Conservation (phyloP, 2,329 filamentous ascomycete genomes). For the Fusarium sp. region DNA sequence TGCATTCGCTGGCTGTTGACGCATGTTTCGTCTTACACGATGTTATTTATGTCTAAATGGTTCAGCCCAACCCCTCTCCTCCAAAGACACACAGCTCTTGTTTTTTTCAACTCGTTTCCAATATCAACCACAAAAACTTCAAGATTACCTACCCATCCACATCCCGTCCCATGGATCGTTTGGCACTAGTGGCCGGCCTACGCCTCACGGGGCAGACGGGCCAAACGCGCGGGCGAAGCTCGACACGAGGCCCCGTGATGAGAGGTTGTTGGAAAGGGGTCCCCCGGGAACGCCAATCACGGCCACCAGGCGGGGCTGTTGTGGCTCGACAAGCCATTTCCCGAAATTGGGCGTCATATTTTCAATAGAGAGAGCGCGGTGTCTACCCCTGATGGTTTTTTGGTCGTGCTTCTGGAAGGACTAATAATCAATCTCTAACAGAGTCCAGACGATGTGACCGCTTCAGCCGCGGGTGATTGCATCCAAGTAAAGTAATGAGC, state of each 20-base stretch:
- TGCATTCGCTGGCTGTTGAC: neutral
- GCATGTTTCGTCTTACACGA: neutral
- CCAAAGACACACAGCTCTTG: neutral
- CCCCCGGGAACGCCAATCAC: slow-evolving; percentile 31
- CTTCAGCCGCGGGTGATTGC: neutral
- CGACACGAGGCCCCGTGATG: slow-evolving; percentile 43
- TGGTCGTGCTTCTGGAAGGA: neutral
- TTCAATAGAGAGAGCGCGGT: slow-evolving; percentile 9
- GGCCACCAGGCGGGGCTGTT: slow-evolving; percentile 30
- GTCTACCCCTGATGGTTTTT: slow-evolving; percentile 8
- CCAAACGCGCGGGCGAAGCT: slow-evolving; percentile 39
- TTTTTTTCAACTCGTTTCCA: neutral
- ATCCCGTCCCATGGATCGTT: neutral
- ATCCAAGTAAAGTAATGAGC: neutral
- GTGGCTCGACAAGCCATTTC: slow-evolving; percentile 45
- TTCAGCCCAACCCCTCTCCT: neutral
- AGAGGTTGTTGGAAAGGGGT: slow-evolving; percentile 36
- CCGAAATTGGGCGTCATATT: slow-evolving; percentile 39
- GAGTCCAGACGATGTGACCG: neutral
- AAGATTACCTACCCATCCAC: neutral
- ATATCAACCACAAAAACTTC: neutral
- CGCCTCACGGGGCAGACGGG: slow-evolving; percentile 23
- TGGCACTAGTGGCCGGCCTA: slow-evolving; percentile 6
- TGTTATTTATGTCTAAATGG: neutral
- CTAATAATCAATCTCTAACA: neutral